Evolutionary conservation across 1,139 yeast genomes (phyloP), one percentile per base, ranked within the genome.

Genomic region (Geotrichum citri-aurantii): DNA sequence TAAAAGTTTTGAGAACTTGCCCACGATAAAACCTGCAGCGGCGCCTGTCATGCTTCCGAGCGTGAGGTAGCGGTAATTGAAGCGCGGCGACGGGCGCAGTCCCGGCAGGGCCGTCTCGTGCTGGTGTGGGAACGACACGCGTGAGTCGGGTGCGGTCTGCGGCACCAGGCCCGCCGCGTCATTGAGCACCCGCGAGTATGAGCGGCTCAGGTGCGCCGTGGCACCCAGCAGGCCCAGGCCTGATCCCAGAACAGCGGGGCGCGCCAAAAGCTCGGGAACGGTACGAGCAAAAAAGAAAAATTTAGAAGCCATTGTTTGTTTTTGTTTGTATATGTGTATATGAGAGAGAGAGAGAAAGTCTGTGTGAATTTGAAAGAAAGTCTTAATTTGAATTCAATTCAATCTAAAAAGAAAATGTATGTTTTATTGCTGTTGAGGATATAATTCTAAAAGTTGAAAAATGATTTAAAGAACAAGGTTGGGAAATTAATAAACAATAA

Each of bases 11-110:
- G 86, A 80, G 60, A 86, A 74, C 68, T 85, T 84, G n/a, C 92
- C 91, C 23, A 81, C 77, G 26, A 86, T 74, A 50, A 82, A 76
- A 0, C 93, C 93, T 56, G 82, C 66, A 53, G 83, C 76, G 59
- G 85, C 73, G 0, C 93, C 93, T 6, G 83, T 76, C 64, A 86
- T 77, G 3, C 88, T 83, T 4, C 93, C 93, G 61, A 85, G 72
- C 17, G 90, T 80, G 66, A 86, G 75, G 67, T 86, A 88, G 66
- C 82, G 81, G 68, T 86, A 86, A 69, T 83, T 80, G 61, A 83
- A 69, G 59, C 48, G 27, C 19, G 31, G 23, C 40, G 52, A 12
- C 4, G 29, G 47, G 6, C 21, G 23, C 11, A n/a, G 51, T 26
- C 29, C 29, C 19, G 8, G 14, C 29, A 21, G 47, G 26, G 10